Percentiles rank a stretch among this genome's conserved stretches.
phyloP scores from a whole-genome alignment of 192 early-diverging fungal species.

The Coemansia sp. region DNA sequence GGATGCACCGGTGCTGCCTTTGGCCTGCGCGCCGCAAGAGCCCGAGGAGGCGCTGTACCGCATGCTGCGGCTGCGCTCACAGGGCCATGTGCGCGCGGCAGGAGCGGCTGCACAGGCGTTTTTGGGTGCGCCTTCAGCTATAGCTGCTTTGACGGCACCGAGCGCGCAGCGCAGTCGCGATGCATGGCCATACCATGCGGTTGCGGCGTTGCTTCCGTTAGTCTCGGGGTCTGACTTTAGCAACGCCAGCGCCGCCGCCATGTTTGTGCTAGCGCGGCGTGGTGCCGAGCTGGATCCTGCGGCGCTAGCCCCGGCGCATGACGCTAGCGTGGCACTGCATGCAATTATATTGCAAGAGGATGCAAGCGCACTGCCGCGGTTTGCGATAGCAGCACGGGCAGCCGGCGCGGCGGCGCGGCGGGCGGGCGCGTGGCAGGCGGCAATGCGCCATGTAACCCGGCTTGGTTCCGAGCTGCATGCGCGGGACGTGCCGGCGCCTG shows the following conservation, averaged over 20 bases:
- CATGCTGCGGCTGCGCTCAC: conserved; percentile 29
- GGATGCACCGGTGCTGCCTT: conserved; percentile 36
- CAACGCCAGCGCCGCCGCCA: conserved; percentile 14
- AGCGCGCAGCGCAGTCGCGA: conserved; percentile 10
- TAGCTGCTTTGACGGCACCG: conserved; percentile 16
- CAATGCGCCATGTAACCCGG: conserved; percentile 43
- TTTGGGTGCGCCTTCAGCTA: conserved; percentile 13
- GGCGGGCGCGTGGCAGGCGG: conserved; percentile 38
- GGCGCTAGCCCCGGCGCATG: conserved; percentile 16
- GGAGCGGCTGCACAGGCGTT: conserved; percentile 11
- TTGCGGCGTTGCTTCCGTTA: conserved; percentile 31
- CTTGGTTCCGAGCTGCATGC: conserved; percentile 6
- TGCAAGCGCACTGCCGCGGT: conserved; percentile 15
- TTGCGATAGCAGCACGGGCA: conserved; percentile 25
- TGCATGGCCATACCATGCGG: conserved; percentile 29
- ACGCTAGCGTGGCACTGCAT: conserved; percentile 35
- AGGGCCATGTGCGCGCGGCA: conserved; percentile 18
- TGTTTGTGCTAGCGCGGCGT: conserved; percentile 13
- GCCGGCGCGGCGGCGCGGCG: conserved; percentile 30
- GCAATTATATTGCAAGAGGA: conserved; percentile 27
- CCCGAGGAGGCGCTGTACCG: conserved; percentile 34
- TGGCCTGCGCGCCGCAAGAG: neutral
- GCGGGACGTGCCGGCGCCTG: conserved; percentile 14
- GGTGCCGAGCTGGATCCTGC: conserved; percentile 7
- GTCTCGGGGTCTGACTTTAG: too few relatives aligned